phyloP scores from a whole-genome alignment of 75 land plant genomes.

The Pinus taeda region DNA sequence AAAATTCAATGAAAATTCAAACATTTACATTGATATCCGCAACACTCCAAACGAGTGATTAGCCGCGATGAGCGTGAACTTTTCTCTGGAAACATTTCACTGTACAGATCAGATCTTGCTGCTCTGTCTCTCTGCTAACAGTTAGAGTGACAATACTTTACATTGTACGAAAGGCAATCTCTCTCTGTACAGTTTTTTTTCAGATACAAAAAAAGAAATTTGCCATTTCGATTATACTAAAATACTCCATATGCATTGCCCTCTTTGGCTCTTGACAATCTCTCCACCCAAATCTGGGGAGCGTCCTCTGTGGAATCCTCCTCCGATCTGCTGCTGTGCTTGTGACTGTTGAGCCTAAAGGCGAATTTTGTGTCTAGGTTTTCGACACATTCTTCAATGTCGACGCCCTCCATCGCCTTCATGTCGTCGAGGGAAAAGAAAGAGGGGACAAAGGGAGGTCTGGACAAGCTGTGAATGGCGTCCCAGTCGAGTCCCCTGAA shows the following conservation, averaged over 20 bases:
- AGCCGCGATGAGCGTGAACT: no score
- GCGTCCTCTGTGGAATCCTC: background rate
- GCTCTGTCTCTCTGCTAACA: no score
- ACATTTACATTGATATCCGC: no score
- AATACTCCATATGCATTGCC: background rate
- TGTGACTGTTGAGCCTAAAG: background rate
- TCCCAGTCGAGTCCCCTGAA: constrained; percentile 39
- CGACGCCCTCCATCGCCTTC: background rate
- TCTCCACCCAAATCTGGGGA: background rate
- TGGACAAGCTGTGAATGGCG: constrained; percentile 8
- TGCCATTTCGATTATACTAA: no score
- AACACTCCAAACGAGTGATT: no score
- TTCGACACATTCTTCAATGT: constrained; percentile 14
- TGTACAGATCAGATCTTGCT: no score
- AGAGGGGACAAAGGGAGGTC: constrained; percentile 42
- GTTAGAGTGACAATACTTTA: no score
- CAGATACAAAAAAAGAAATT: no score
- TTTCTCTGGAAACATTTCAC: no score
- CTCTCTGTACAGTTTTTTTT: no score
- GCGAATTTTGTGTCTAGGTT: background rate
- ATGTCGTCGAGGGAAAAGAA: background rate
- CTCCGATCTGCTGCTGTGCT: background rate
- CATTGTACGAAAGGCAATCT: no score
- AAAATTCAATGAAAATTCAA: no score
- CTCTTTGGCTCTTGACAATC: background rate